These are phyloP conservation scores for Staphylotrichum tortipilum DNA, from an alignment of 495 filamentous ascomycete genomes.

Conservation along the genomic window DNA sequence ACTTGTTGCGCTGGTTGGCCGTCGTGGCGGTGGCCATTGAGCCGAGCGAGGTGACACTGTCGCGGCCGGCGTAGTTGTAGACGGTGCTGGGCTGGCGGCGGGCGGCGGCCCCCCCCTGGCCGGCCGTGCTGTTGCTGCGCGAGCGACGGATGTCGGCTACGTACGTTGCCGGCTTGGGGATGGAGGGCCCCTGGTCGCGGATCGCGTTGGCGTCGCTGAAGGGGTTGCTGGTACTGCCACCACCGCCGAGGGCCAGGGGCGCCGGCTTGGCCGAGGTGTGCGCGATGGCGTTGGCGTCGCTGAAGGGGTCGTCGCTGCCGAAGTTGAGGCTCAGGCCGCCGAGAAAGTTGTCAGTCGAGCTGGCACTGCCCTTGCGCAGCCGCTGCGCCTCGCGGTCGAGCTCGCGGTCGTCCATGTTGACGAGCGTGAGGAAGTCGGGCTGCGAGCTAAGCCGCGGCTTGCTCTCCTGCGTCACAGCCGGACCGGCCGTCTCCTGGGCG, in stretches of 20 bases:
- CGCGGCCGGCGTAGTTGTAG: slow-evolving; percentile 15
- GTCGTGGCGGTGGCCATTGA: slow-evolving; percentile 17
- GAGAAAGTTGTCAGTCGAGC: slow-evolving; percentile 29
- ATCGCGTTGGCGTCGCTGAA: slow-evolving; percentile 42
- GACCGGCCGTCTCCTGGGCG: slow-evolving; percentile 11
- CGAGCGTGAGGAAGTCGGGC: slow-evolving; percentile 33
- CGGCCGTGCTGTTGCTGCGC: slow-evolving; percentile 25
- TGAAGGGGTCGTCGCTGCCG: slow-evolving; percentile 26
- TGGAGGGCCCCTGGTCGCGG: slow-evolving; percentile 24
- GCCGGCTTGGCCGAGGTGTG: slow-evolving; percentile 31
- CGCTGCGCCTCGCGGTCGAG: slow-evolving; percentile 27
- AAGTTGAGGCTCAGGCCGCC: slow-evolving; percentile 34
- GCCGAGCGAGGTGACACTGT: slow-evolving; percentile 25
- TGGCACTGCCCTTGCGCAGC: slow-evolving; percentile 20
- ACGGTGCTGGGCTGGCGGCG: slow-evolving; percentile 18
- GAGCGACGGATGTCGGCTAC: slow-evolving; percentile 37
- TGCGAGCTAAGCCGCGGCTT: slow-evolving; percentile 16
- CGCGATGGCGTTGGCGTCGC: slow-evolving; percentile 34
- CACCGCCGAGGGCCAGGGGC: slow-evolving; percentile 21
- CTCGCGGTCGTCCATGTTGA: slow-evolving; percentile 31
- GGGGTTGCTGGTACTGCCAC: slow-evolving; percentile 23
- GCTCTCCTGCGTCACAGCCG: slow-evolving; percentile 16
- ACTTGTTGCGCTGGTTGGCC: slow-evolving; percentile 34
- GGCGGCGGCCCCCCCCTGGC: background rate
- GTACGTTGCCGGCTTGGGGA: slow-evolving; percentile 29